Base-by-base conservation (phyloP, 257 asterid species). In the Fraxinus anomala region DNA sequence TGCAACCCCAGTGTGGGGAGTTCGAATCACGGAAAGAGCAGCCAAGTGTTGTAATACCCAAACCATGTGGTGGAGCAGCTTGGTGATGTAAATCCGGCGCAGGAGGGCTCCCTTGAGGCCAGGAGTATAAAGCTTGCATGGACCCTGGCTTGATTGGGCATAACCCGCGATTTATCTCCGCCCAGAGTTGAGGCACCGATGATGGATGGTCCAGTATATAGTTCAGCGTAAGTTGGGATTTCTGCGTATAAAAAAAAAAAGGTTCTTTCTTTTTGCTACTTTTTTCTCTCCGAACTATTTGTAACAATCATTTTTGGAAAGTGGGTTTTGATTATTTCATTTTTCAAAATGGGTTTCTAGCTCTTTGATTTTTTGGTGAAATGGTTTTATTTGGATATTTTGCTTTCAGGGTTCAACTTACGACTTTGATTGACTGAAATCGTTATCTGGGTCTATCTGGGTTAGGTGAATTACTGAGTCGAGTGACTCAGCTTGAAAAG, bases 351-450 rank as follows among this genome's bases (percentile, higher is more conserved):
- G 69, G 36, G 33, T 24, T 63, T 59, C 21, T 59, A 23, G 10
- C 34, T 26, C 36, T 12, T 63, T 23, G 69, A 26, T 63, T 26
- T 26, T 63, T 4, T 24, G 33, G 69, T 63, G 33, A 61, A 70
- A 26, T 73, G 79, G 79, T 78, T 36, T 79, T 79, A 30, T 69
- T 0, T 47, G 42, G 31, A 19, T 19, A 5, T 68, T 69, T 54
- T 70, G 59, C 23, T 65, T 80, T 76, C 82, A 73, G 70, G 79
- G 81, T 77, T 70, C 73, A 44, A 75, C 47, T 77, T 65, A 80
- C 82, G 88, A 82, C 83, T 82, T 79, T 75, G 84, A 83, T 84
- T 72, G 80, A 31, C 74, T 24, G 77, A 77, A 42, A 14, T 44
- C 80, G 13, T 67, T 66, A 31, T 54, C 36, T 71, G 63, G 54